These are phyloP conservation scores for Truncatella angustata DNA, from an alignment of 2,329 filamentous ascomycete genomes.

Conservation along the genomic window DNA sequence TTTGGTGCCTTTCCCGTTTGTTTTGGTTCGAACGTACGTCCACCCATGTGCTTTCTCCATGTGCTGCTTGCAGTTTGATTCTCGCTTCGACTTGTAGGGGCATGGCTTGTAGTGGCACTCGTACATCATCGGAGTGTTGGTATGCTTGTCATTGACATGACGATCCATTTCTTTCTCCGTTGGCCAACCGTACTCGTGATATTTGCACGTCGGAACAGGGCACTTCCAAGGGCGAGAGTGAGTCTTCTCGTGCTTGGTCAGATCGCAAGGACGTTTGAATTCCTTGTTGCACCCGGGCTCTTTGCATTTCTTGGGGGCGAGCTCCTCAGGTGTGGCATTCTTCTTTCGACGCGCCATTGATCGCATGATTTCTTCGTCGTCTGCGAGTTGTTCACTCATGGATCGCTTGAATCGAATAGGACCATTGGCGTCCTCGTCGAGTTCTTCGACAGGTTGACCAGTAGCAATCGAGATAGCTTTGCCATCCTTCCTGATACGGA, in stretches of 20 bases:
- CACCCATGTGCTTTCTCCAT: constrained; percentile 97
- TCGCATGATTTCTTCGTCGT: constrained; percentile 79
- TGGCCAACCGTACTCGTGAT: constrained; percentile 86
- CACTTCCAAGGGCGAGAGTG: constrained; percentile 98
- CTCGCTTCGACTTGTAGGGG: constrained; percentile 90
- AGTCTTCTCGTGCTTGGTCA: constrained; percentile 98
- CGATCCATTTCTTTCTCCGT: constrained; percentile 97
- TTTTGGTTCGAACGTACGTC: constrained; percentile 90
- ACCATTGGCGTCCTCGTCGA: constrained; percentile 45
- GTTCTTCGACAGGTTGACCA: constrained; percentile 58
- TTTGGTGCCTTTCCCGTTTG: constrained; percentile 64
- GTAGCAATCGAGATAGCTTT: constrained; percentile 77
- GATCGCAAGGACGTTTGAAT: constrained; percentile 94
- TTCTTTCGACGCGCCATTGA: constrained; percentile 97
- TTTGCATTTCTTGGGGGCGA: constrained; percentile 75
- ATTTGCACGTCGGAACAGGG: constrained; percentile 78
- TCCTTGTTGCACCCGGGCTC: constrained; percentile 79
- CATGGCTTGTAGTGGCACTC: constrained; percentile 82
- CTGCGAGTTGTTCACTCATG: constrained; percentile 67
- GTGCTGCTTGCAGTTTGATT: constrained; percentile 97
- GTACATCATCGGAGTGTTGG: constrained; percentile 73
- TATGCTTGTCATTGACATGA: constrained; percentile 96
- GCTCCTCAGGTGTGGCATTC: constrained; percentile 81
- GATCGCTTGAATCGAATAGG: constrained; percentile 62
- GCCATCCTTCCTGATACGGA: constrained; percentile 77